phyloP scores from a whole-genome alignment of 257 asterid species.

The Voacanga thouarsii region DNA sequence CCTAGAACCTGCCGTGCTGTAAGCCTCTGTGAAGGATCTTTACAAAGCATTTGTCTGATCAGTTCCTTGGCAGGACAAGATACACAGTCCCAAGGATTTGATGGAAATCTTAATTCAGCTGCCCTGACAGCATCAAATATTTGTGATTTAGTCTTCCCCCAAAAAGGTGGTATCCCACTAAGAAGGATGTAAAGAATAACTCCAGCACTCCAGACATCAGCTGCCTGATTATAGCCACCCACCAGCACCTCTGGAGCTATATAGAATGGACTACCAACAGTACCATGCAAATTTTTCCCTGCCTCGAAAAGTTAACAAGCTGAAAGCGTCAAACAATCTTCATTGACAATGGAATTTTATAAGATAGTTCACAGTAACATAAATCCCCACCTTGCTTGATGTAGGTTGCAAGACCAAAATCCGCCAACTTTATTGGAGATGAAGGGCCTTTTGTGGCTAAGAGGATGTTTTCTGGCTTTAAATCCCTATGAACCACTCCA shows the following conservation, averaged over 20 bases:
- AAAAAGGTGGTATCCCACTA: constrained; percentile 75
- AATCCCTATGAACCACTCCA: constrained; percentile 73
- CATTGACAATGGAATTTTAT: background rate
- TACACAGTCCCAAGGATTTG: constrained; percentile 50
- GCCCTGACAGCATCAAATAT: constrained; percentile 76
- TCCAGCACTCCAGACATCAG: constrained; percentile 87
- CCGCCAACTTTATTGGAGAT: constrained; percentile 74
- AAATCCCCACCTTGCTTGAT: constrained; percentile 41
- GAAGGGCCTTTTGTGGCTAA: constrained; percentile 60
- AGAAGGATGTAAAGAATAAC: constrained; percentile 80
- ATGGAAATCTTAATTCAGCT: constrained; percentile 62
- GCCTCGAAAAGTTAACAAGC: constrained; percentile 21
- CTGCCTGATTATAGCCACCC: constrained; percentile 73
- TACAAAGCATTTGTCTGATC: constrained; percentile 67
- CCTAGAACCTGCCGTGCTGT: constrained; percentile 73
- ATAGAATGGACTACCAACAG: constrained; percentile 83
- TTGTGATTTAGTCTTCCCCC: constrained; percentile 72
- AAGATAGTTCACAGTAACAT: constrained; percentile 6
- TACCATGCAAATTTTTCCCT: constrained; percentile 66
- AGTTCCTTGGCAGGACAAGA: constrained; percentile 65
- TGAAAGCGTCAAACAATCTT: background rate
- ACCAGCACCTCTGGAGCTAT: constrained; percentile 83
- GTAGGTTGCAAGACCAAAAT: constrained; percentile 85
- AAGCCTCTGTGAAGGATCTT: constrained; percentile 56
- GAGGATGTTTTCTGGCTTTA: constrained; percentile 82